Conservation (phyloP, 352 stramenopile genomes). For the Hyaloperonospora brassicae region DNA sequence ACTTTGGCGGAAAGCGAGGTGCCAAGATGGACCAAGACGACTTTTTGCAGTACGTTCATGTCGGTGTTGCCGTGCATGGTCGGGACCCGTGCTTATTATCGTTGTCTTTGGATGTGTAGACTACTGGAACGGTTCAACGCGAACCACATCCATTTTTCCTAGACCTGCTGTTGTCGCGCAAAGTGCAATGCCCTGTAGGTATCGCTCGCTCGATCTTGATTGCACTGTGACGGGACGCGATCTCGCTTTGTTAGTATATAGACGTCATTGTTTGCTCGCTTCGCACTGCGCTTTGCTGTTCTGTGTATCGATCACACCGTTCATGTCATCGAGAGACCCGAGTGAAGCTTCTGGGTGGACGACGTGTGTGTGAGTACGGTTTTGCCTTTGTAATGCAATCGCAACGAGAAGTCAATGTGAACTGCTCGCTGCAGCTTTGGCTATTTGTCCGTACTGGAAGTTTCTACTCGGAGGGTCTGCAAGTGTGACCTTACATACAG, state of each 20-base stretch:
- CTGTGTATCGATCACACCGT: too few relatives aligned
- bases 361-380: too few relatives aligned
- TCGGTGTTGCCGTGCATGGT: too few relatives aligned
- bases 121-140: slow-evolving; percentile 95
- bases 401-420: too few relatives aligned
- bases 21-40: slow-evolving; percentile 98
- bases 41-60: slow-evolving; percentile 85
- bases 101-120: slow-evolving; percentile 22
- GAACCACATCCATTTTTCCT: slow-evolving; percentile 95
- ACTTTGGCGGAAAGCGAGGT: slow-evolving; percentile 84
- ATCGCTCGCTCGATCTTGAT: too few relatives aligned
- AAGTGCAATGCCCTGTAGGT: neutral
- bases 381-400: too few relatives aligned
- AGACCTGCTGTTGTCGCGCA: slow-evolving; percentile 16
- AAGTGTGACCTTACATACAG: slow-evolving; percentile 1
- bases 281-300: neutral
- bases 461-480: slow-evolving; percentile 4
- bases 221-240: too few relatives aligned
- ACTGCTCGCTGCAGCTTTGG: too few relatives aligned
- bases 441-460: slow-evolving; percentile 10
- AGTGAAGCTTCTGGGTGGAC: too few relatives aligned
- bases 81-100: neutral
- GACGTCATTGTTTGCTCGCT: slow-evolving; percentile 23
- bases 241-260: slow-evolving; percentile 12
- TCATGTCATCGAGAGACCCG: too few relatives aligned